Evolutionary conservation across 805 yeast species (phyloP).

Genomic region (Yarrowia hollandica): DNA sequence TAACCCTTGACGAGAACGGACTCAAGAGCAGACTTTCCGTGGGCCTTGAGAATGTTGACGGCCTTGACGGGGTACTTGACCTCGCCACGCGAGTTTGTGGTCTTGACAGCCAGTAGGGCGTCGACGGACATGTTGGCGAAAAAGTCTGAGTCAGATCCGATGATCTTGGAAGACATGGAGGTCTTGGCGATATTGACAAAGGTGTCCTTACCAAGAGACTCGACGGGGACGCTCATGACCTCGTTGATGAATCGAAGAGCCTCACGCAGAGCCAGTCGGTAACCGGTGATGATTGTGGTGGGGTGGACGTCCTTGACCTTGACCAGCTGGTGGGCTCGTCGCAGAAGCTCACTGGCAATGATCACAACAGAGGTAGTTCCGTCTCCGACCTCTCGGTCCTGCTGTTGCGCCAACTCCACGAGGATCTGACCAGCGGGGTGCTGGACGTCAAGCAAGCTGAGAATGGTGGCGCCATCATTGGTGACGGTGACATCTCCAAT

Average conservation of each 20-base stretch:
- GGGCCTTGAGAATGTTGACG: conserved; percentile 92
- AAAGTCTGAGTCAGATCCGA: conserved; percentile 90
- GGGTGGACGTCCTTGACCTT: conserved; percentile 88
- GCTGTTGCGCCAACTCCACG: conserved; percentile 97
- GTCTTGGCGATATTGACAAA: conserved; percentile 91
- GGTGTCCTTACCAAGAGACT: conserved; percentile 75
- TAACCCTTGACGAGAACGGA: conserved; percentile 88
- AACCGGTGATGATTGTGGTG: conserved; percentile 95
- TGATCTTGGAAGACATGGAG: conserved; percentile 94
- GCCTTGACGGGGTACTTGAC: conserved; percentile 94
- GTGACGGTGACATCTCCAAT: conserved; percentile 99
- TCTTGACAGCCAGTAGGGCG: conserved; percentile 91
- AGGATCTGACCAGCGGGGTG: conserved; percentile 98
- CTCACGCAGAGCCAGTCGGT: conserved; percentile 88
- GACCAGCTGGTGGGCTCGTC: conserved; percentile 90
- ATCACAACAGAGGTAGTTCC: conserved; percentile 98
- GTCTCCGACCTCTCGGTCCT: conserved; percentile 97
- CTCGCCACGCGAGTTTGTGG: conserved; percentile 85
- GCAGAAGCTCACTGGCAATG: conserved; percentile 87
- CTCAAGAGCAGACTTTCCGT: conserved; percentile 89
- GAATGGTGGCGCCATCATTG: conserved; percentile 97
- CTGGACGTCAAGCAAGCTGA: conserved; percentile 87
- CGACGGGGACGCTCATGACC: conserved; percentile 78
- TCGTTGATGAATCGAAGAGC: conserved; percentile 84
- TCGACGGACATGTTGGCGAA: conserved; percentile 91